Conservation (phyloP, 2,329 filamentous ascomycete species). For the Exserohilum rostratum region DNA sequence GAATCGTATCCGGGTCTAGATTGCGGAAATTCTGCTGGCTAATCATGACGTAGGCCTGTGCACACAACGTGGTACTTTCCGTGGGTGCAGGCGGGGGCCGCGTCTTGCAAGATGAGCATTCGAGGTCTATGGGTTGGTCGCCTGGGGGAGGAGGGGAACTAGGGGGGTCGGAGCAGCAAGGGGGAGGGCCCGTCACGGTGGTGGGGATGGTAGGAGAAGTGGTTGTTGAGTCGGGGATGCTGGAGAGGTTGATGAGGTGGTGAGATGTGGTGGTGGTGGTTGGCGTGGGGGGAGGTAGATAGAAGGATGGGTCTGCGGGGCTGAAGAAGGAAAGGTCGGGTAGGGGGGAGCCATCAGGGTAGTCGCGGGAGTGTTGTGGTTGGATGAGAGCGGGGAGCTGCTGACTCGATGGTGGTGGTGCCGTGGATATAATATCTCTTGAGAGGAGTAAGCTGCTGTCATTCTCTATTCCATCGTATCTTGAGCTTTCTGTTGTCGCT, state of each 20-base stretch:
- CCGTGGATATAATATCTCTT: not conserved
- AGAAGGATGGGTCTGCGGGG: not conserved
- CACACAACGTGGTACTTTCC: conserved; percentile 44
- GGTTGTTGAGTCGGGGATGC: not conserved
- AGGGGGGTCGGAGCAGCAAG: conserved; percentile 30
- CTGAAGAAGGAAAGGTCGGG: conserved; percentile 19
- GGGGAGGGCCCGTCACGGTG: conserved; percentile 24
- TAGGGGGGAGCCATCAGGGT: conserved; percentile 9
- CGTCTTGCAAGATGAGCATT: conserved; percentile 37
- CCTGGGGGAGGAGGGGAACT: not conserved
- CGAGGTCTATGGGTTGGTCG: conserved; percentile 17
- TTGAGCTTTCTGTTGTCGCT: not conserved
- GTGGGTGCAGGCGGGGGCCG: conserved; percentile 33
- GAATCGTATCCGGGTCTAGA: conserved; percentile 38
- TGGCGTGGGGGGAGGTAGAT: not conserved
- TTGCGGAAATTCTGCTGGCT: conserved; percentile 44
- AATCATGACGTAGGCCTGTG: conserved; percentile 43
- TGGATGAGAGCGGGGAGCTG: conserved; percentile 4
- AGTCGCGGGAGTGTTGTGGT: conserved; percentile 1
- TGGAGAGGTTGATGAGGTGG: conserved; percentile 4
- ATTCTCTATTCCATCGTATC: not conserved
- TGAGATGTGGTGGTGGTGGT: conserved; percentile 3
- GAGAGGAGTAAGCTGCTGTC: not conserved
- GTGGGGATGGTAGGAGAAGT: not conserved
- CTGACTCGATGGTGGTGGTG: not conserved